Evolutionary conservation across 2,329 filamentous ascomycete genomes (phyloP).

Genomic region (Claviceps capensis): DNA sequence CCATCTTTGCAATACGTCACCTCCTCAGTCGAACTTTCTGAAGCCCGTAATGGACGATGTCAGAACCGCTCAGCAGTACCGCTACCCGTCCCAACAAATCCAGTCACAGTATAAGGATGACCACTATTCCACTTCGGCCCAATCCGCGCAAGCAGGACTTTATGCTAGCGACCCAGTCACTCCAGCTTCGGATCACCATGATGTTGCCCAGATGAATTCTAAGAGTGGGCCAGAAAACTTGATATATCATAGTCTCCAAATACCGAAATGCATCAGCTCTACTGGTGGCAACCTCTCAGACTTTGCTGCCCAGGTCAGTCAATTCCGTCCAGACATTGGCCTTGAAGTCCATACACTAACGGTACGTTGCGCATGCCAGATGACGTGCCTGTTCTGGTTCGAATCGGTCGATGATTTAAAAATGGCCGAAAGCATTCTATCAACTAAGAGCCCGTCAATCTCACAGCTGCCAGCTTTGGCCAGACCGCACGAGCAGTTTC

Average conservation of each 20-base stretch:
- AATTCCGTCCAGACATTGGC: not conserved
- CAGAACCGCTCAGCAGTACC: conserved; percentile 18
- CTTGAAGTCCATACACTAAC: not conserved
- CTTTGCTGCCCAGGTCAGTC: conserved; percentile 64
- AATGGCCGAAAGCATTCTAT: conserved; percentile 50
- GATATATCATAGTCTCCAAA: conserved; percentile 49
- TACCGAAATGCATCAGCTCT: conserved; percentile 63
- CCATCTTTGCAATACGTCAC: conserved; percentile 23
- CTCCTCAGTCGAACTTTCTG: conserved; percentile 20
- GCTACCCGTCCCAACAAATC: conserved; percentile 16
- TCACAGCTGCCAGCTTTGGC: conserved; percentile 55
- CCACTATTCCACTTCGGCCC: not conserved
- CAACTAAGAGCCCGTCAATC: conserved; percentile 26
- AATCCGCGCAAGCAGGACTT: conserved; percentile 12
- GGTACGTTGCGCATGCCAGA: conserved; percentile 33
- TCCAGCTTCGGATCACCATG: conserved; percentile 18
- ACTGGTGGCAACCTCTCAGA: conserved; percentile 66
- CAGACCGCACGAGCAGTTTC: conserved; percentile 64
- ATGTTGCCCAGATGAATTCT: conserved; percentile 17
- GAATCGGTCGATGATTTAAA: conserved; percentile 72
- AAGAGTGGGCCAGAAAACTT: conserved; percentile 30
- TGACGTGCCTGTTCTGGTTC: conserved; percentile 97
- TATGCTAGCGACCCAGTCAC: conserved; percentile 24
- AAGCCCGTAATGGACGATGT: conserved; percentile 21
- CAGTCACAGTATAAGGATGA: conserved; percentile 3